Evolutionary conservation across 257 asterid species (phyloP), one percentile per base, ranked within the genome.

Genomic region (Ballota nigra): DNA sequence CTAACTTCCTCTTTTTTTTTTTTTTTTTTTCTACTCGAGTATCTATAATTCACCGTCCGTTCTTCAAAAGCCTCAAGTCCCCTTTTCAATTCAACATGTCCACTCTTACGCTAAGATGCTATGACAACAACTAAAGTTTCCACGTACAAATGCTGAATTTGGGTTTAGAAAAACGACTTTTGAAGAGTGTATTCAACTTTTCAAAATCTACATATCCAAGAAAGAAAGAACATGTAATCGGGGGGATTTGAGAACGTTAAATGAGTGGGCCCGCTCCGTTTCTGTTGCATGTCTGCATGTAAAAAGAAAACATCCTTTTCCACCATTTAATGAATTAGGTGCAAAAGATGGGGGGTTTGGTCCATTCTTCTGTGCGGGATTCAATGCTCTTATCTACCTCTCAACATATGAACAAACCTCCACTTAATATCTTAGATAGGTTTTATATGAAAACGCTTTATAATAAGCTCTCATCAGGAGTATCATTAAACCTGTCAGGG

Each of bases 261-360:
- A 16, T 6, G 63, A 22, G 53, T 36, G 53, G 66, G 52, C 72
- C 47, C 52, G n/a, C n/a, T n/a, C n/a, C n/a, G n/a, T n/a, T n/a
- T n/a, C 47, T 72, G 61, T 9, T 51, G 23, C 72, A 26, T 66
- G 76, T 78, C 68, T 24, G 52, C 1, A 22, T 33, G 15, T 11
- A 45, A 6, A 43, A 41, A 57, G 29, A 43, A 47, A 65, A 63
- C 78, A 45, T 74, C 66, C 47, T 4, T 55, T 67, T 76, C 72
- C 10, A 47, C 56, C 8, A 82, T 79, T 79, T 66, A 79, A 82
- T 82, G 76, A 73, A 70, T 82, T 82, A 79, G 82, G 58, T 82
- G 81, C 45, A n/a, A 34, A 6, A 24, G 75, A 71, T 66, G 61
- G 73, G 15, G 68, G 40, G 36, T 60, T 69, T 24, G 79, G 74